Evolutionary conservation across 2,329 filamentous ascomycete genomes (phyloP), one percentile per base, ranked within the genome.

Genomic region (Pseudovirgaria hyperparasitica): DNA sequence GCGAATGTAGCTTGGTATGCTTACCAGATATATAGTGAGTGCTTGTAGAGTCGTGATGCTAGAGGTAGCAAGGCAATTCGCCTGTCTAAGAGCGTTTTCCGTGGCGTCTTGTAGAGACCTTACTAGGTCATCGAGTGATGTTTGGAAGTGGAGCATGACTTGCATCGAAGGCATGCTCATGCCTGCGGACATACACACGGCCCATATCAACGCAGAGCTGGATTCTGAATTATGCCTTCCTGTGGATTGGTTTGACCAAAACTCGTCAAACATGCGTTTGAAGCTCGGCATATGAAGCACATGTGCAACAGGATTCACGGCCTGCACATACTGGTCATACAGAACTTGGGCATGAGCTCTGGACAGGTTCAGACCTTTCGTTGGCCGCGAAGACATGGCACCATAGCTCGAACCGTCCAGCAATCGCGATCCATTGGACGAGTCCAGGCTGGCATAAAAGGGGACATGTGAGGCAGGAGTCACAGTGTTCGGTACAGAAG

Each of bases 1-100:
- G 13, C 9, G 13, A 4, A 19, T n/a, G 8, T 25, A 8, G 25
- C 18, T n/a, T 14, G 21, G 9, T 9, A 27, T 12, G 18, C 17
- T 9, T 46, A 53, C 49, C 32, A 54, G 23, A 24, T 54, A 54
- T 25, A 54, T 54, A 1, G 50, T 50, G 19, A 54, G 34, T 5
- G 50, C 49, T 33, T 54, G 50, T 3, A 54, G 37, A 7, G 50
- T 54, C 23, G 48, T 33, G 17, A 54, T 52, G 12, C 52, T 54
- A 3, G 49, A 52, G 8, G 50, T 54, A 34, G 51, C 52, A 6
- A 49, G 43, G 49, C 50, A 54, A 16, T 54, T 52, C 9, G 50
- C 50, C 15, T 45, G 45, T 5, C 52, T 37, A 9, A 54, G 28
- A 15, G 50, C 50, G 25, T 43, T 34, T 35, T 54, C 50, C 0